Evolutionary conservation across 495 filamentous ascomycete genomes (phyloP).

Genomic region (Hypoxylon intermedium): DNA sequence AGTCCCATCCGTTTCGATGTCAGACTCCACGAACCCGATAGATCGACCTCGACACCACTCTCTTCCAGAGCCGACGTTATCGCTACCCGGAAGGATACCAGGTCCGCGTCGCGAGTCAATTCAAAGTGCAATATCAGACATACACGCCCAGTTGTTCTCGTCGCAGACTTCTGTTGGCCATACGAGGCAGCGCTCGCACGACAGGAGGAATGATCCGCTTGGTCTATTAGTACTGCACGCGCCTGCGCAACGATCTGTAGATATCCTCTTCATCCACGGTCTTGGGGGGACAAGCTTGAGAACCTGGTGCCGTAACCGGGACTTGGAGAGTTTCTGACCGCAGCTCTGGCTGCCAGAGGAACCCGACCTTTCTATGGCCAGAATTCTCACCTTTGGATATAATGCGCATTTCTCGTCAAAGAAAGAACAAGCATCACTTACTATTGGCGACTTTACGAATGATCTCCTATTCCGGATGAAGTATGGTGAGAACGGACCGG

Average conservation of each 20-base stretch:
- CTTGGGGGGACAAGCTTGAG: slow-evolving; percentile 45
- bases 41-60: not conserved
- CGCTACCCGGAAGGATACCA: not conserved
- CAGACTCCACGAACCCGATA: not conserved
- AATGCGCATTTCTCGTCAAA: slow-evolving; percentile 37
- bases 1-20: not conserved
- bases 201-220: slow-evolving; percentile 26
- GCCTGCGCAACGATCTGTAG: slow-evolving; percentile 26
- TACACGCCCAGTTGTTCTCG: not conserved
- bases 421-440: slow-evolving; percentile 2
- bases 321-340: slow-evolving; percentile 44
- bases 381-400: slow-evolving; percentile 50
- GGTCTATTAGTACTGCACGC: slow-evolving; percentile 43
- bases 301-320: slow-evolving; percentile 42
- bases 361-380: slow-evolving; percentile 16
- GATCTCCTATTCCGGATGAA: slow-evolving; percentile 34
- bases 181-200: not conserved
- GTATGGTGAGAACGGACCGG: slow-evolving; percentile 11
- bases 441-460: slow-evolving; percentile 32
- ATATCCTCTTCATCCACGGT: slow-evolving; percentile 50
- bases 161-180: not conserved
- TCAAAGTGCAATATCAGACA: not conserved
- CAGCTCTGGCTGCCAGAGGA: slow-evolving; percentile 44
- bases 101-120: not conserved
- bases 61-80: not conserved